Evolutionary conservation across 495 filamentous ascomycete genomes (phyloP), one percentile per base, ranked within the genome.

Genomic region (Lophium mytilinum): DNA sequence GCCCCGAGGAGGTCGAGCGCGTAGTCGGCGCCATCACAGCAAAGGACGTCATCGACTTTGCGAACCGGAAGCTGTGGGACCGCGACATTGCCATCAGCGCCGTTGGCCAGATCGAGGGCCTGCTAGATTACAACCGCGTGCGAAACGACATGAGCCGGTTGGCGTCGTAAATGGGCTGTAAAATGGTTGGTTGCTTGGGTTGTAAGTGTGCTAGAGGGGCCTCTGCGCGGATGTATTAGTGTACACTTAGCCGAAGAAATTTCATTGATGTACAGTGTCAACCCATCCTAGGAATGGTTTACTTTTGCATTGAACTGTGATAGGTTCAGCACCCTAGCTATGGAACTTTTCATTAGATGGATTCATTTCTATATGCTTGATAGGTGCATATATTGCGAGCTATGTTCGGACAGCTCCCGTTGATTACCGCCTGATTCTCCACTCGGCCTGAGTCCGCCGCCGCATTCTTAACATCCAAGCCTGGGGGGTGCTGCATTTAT

Each of bases 11-110:
- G 79, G 90, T 99, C 52, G 93, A 99, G 80, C 81, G 86, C 58
- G 81, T 86, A 53, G 88, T 99, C 59, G 83, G 89, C 62, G 78
- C 73, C 55, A 88, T 98, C 66, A 92, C 92, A 52, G 89, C 88
- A 78, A 94, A 96, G 83, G 90, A 99, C 62, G 89, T 99, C 47
- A 94, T 94, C 84, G 81, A 85, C 61, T 99, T 97, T 71, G 91
- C 91, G 62, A 81, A 83, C 73, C 80, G 79, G 72, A 94, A 87
- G 72, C 74, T 99, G 50, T 99, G 93, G 93, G 93, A 99, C 74
- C 87, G 92, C 74, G 93, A 99, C 72, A 72, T 99, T 53, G 93
- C 94, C 58, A 79, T 99, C 72, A 88, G 82, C 66, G 94, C 94
- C 12, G 84, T 97, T 51, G 93, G 93, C 53, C 84, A 81, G 72